These are phyloP conservation scores for Fusarium sp. DNA, from an alignment of 2,329 filamentous ascomycete genomes.

Conservation along the genomic window DNA sequence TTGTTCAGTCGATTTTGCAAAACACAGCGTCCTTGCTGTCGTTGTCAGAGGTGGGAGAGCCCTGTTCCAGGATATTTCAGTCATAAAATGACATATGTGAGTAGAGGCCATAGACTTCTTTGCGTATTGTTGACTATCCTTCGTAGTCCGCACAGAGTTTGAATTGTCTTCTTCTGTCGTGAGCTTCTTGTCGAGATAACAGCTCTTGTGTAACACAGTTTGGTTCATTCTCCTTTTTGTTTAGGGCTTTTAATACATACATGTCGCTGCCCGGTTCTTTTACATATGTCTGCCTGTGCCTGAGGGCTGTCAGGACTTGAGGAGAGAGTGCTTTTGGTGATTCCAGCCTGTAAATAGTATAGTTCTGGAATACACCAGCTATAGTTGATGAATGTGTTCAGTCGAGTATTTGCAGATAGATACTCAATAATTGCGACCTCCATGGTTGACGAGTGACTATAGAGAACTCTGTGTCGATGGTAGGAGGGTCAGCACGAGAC, in stretches of 20 bases:
- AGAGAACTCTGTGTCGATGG: neutral
- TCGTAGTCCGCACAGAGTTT: neutral
- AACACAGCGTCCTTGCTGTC: neutral
- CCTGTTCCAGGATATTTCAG: neutral
- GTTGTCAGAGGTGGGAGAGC: neutral
- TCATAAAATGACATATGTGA: neutral
- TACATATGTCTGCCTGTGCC: neutral
- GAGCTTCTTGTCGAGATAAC: neutral
- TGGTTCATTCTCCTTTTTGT: neutral
- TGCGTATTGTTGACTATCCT: neutral
- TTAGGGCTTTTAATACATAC: neutral
- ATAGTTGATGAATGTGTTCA: neutral
- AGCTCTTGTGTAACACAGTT: neutral
- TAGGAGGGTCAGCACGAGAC: neutral
- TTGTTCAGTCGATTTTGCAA: neutral
- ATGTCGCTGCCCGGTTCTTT: neutral
- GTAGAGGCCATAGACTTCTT: neutral
- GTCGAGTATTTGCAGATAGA: neutral
- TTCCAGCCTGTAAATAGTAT: neutral
- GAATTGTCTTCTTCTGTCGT: neutral
- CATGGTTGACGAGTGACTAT: neutral
- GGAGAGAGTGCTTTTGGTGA: neutral
- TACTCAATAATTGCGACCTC: neutral
- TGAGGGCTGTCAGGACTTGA: neutral
- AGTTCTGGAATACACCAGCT: no score